phyloP scores from a whole-genome alignment of 371 early-diverging fungal species.

The Funneliformis caledonium region DNA sequence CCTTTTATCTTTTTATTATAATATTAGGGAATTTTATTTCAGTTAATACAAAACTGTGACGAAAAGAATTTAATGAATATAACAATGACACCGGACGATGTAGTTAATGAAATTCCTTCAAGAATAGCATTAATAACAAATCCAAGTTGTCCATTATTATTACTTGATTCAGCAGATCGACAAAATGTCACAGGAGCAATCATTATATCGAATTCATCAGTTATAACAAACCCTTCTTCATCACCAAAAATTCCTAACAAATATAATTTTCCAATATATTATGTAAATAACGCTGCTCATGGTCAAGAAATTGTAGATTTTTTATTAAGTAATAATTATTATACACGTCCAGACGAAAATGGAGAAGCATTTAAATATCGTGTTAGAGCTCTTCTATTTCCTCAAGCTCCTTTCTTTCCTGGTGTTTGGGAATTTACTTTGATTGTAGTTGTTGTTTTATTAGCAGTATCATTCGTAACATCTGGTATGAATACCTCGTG shows the following conservation, averaged over 20 bases:
- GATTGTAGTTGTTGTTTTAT: conserved; percentile 9
- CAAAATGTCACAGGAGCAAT: not conserved
- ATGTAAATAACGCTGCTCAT: not conserved
- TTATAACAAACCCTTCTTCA: not conserved
- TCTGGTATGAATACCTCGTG: not conserved
- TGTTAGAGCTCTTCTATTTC: not conserved
- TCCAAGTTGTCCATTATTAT: not conserved
- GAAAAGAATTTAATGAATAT: not conserved
- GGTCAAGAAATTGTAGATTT: not conserved
- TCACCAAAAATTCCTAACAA: not conserved
- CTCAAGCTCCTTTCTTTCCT: not conserved
- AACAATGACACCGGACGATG: not conserved
- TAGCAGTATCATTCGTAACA: conserved; percentile 4
- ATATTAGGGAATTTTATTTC: not conserved
- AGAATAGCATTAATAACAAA: not conserved
- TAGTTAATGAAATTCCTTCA: not conserved
- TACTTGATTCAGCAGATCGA: not conserved
- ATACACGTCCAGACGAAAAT: not conserved
- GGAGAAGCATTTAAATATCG: not conserved
- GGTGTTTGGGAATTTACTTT: conserved; percentile 14
- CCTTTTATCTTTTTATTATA: not conserved
- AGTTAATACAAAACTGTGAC: not conserved
- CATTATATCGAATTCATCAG: not conserved
- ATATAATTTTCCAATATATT: not conserved
- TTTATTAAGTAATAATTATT: not conserved